Evolutionary conservation across 176 grass and related monocot genomes (phyloP).

Genomic region (Raddia distichophylla): DNA sequence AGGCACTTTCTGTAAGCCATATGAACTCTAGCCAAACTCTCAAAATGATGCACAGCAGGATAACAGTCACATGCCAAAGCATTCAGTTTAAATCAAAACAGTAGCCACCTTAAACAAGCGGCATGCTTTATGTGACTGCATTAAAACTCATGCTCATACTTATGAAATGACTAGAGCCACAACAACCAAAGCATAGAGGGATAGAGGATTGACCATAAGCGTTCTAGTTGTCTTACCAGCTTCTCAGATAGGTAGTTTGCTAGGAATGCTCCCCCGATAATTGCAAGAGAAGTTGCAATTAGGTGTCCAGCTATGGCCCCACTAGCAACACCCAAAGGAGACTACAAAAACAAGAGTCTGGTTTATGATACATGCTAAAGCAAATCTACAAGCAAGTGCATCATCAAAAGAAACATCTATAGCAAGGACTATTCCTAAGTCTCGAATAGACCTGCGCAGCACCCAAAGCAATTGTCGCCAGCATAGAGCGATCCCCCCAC

Average conservation of each 20-base stretch:
- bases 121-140: not conserved
- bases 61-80: not conserved
- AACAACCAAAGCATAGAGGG: not conserved
- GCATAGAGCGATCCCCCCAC: slow-evolving; percentile 98
- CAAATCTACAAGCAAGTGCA: slow-evolving; percentile 29
- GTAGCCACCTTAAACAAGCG: not conserved
- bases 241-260: slow-evolving; percentile 96
- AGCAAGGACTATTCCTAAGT: slow-evolving; percentile 11
- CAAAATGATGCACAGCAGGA: slow-evolving; percentile 22
- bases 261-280: slow-evolving; percentile 87
- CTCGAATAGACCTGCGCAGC: slow-evolving; percentile 77
- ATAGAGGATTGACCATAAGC: not conserved
- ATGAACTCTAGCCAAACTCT: not conserved
- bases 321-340: slow-evolving; percentile 83
- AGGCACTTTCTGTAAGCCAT: slow-evolving; percentile 15
- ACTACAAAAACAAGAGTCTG: slow-evolving; percentile 47
- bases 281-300: slow-evolving; percentile 75
- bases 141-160: not conserved
- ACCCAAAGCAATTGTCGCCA: slow-evolving; percentile 94
- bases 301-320: slow-evolving; percentile 92
- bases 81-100: slow-evolving; percentile 15
- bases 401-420: not conserved
- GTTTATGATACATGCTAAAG: slow-evolving; percentile 9
- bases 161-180: not conserved
- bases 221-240: slow-evolving; percentile 52